Percentiles rank a stretch among this genome's conserved stretches.
Evolutionary conservation across 495 filamentous ascomycete species (phyloP).

Genomic region (Penicillium herquei): DNA sequence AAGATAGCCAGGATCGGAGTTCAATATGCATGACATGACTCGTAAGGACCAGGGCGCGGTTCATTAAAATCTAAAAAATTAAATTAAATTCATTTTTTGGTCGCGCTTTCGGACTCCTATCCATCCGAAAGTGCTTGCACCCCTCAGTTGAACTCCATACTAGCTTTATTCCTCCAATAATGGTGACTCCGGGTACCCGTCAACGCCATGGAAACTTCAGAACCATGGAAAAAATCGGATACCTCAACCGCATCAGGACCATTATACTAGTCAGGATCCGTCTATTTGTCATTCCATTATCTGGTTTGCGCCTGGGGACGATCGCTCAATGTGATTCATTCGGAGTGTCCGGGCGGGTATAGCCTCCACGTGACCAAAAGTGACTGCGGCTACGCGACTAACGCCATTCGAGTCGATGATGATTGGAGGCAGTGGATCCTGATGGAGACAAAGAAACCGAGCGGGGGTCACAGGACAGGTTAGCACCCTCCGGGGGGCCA

Average conservation of each 20-base stretch:
- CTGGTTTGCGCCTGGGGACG: neutral
- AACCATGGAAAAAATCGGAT: too few relatives aligned
- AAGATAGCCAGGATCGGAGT: slow-evolving; percentile 8
- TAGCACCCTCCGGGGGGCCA: slow-evolving; percentile 12
- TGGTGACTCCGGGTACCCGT: too few relatives aligned
- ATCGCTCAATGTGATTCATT: neutral
- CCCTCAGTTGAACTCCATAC: too few relatives aligned
- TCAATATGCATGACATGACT: slow-evolving; percentile 29
- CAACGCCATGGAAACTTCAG: too few relatives aligned
- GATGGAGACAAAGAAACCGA: slow-evolving; percentile 8
- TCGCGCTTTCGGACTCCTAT: too few relatives aligned
- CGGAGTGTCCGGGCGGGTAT: neutral
- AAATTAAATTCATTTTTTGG: too few relatives aligned
- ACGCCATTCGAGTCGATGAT: neutral
- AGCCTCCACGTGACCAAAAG: slow-evolving; percentile 17
- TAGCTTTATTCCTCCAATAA: too few relatives aligned
- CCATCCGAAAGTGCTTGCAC: too few relatives aligned
- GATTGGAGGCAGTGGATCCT: slow-evolving; percentile 13
- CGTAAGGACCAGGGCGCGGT: slow-evolving; percentile 12
- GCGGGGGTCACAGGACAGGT: slow-evolving; percentile 3
- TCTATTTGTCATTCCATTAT: neutral
- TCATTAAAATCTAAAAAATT: neutral
- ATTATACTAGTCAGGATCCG: too few relatives aligned
- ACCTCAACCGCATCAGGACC: too few relatives aligned
- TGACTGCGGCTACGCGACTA: slow-evolving; percentile 20